Evolutionary conservation across 2,329 filamentous ascomycete genomes (phyloP).

Genomic region (Aspergillus thermomutatus): DNA sequence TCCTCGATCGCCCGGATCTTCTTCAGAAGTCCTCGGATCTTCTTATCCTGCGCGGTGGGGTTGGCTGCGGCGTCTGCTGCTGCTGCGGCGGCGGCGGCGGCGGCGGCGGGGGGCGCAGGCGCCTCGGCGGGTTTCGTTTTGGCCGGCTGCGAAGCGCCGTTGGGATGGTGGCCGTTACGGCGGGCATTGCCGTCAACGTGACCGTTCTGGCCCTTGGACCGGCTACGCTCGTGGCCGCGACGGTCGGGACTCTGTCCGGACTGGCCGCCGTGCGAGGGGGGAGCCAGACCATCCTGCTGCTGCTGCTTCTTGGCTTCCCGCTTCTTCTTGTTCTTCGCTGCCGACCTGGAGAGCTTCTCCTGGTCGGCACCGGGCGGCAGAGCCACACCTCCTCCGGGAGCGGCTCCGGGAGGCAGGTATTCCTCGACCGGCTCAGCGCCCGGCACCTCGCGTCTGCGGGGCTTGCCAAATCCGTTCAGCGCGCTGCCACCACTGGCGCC

Average conservation of each 20-base stretch:
- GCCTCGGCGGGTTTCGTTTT: constrained; percentile 24
- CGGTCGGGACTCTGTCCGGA: constrained; percentile 59
- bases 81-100: constrained; percentile 21
- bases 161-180: constrained; percentile 20
- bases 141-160: constrained; percentile 31
- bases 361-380: constrained; percentile 63
- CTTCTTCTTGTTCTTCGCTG: constrained; percentile 98
- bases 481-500: constrained; percentile 59
- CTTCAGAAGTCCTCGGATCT: constrained; percentile 88
- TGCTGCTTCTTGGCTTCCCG: constrained; percentile 90
- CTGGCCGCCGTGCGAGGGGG: constrained; percentile 39
- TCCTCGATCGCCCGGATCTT: constrained; percentile 98
- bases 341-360: constrained; percentile 75
- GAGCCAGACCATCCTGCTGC: constrained; percentile 63
- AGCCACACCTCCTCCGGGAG: constrained; percentile 63
- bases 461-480: constrained; percentile 76
- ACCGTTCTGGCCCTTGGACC: constrained; percentile 45
- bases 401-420: constrained; percentile 64
- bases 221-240: constrained; percentile 56
- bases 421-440: constrained; percentile 74
- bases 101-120: constrained; percentile 29
- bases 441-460: constrained; percentile 73
- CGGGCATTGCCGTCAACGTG: constrained; percentile 23
- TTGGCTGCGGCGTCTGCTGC: constrained; percentile 27
- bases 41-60: constrained; percentile 81